Conservation (phyloP, 768 basidiomycete genomes). For the Postia placenta region DNA sequence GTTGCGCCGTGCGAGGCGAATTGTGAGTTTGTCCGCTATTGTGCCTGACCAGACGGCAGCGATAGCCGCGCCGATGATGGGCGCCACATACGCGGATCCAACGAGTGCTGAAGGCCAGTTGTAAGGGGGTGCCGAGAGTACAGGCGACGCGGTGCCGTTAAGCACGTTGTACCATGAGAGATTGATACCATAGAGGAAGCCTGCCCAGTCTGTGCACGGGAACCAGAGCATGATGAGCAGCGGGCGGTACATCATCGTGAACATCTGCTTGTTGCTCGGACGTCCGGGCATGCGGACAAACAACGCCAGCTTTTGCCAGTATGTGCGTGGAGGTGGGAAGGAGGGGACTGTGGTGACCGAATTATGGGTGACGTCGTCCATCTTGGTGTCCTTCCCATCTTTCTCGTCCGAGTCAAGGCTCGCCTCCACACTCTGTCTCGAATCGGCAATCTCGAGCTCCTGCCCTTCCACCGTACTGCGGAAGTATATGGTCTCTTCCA, state of each 20-base stretch:
- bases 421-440: neutral
- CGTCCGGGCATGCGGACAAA: neutral
- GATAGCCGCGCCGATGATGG: slow-evolving; percentile 9
- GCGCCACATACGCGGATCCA: slow-evolving; percentile 17
- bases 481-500: neutral
- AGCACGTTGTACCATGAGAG: slow-evolving; percentile 22
- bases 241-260: neutral
- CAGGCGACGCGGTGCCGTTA: slow-evolving; percentile 18
- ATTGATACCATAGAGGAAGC: slow-evolving; percentile 17
- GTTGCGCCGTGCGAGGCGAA: slow-evolving; percentile 14
- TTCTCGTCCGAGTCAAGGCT: neutral
- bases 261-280: neutral
- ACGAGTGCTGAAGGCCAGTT: slow-evolving; percentile 18
- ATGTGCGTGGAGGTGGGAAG: neutral
- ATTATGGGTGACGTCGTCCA: neutral
- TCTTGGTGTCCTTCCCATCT: neutral
- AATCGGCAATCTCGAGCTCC: neutral
- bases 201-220: neutral
- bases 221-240: neutral
- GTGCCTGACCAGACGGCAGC: slow-evolving; percentile 13
- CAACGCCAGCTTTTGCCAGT: neutral
- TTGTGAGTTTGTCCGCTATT: slow-evolving; percentile 16
- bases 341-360: neutral
- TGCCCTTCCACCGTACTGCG: neutral
- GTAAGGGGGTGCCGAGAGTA: slow-evolving; percentile 16